These are phyloP conservation scores for Ulota crispa DNA, from an alignment of 225 moss, liverwort and hornwort species.

Conservation along the genomic window DNA sequence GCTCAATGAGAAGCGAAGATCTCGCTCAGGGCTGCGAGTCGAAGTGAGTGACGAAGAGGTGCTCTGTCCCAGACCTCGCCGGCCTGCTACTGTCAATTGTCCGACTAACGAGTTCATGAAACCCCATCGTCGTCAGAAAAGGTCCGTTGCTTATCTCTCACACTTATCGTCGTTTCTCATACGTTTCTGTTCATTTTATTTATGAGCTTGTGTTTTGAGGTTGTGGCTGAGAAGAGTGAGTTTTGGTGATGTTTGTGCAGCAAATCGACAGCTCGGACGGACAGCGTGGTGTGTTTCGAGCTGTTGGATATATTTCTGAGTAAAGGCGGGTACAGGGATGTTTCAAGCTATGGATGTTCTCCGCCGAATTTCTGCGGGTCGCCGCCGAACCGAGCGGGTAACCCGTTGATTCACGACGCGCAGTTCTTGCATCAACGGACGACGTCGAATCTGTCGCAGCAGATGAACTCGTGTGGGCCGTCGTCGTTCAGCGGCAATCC, in stretches of 20 bases:
- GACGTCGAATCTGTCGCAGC: conserved; percentile 55
- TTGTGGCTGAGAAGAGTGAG: too few species aligned
- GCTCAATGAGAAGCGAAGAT: conserved; percentile 70
- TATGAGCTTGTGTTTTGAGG: too few species aligned
- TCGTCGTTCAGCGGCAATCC: conserved; percentile 64
- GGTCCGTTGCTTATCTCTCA: conserved; percentile 22
- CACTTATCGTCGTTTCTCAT: neutral
- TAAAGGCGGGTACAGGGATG: conserved; percentile 73
- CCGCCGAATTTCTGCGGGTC: conserved; percentile 87
- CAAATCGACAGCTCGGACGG: conserved; percentile 60
- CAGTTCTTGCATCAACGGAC: conserved; percentile 77
- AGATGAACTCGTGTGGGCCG: conserved; percentile 66
- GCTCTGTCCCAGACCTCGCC: conserved; percentile 77
- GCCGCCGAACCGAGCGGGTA: conserved; percentile 75
- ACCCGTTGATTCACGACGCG: conserved; percentile 84
- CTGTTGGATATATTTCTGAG: conserved; percentile 84
- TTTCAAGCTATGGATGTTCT: conserved; percentile 70
- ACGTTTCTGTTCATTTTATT: rapidly evolving
- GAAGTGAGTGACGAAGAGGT: conserved; percentile 79
- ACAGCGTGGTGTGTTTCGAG: conserved; percentile 83
- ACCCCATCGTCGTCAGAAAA: conserved; percentile 68
- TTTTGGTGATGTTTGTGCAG: conserved; percentile 59
- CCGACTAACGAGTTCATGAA: conserved; percentile 75
- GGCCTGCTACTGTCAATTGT: conserved; percentile 77
- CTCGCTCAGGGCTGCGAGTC: conserved; percentile 67